phyloP scores from a whole-genome alignment of 352 stramenopile species.

The Discostella stelligera region DNA sequence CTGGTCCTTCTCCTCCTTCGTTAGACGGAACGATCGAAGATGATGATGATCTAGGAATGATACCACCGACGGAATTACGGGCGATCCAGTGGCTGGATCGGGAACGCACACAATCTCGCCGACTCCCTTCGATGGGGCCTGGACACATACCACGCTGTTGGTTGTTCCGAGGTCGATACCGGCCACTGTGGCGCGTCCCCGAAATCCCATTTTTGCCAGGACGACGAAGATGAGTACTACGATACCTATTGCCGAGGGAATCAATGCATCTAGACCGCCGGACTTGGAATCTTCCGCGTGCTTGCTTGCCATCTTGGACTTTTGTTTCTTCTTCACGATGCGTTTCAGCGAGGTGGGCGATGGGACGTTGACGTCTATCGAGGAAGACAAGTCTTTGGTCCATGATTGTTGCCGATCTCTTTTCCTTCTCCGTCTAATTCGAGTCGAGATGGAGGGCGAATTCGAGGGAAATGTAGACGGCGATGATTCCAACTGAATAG shows the following conservation, averaged over 20 bases:
- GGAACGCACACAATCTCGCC: conserved; percentile 74
- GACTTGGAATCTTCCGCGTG: conserved; percentile 60
- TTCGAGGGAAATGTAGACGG: not conserved
- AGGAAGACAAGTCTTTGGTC: conserved; percentile 13
- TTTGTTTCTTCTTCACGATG: conserved; percentile 52
- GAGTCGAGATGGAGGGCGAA: not conserved
- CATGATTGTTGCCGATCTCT: conserved; percentile 31
- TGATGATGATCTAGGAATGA: conserved; percentile 68
- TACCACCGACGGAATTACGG: conserved; percentile 78
- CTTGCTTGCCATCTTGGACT: conserved; percentile 54
- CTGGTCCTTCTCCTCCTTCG: conserved; percentile 39
- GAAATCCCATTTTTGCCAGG: conserved; percentile 80
- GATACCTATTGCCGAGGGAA: conserved; percentile 68
- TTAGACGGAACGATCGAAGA: conserved; percentile 25
- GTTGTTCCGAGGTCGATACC: conserved; percentile 88
- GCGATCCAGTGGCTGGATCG: conserved; percentile 64
- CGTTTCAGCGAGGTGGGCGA: conserved; percentile 13
- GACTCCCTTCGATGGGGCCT: conserved; percentile 63
- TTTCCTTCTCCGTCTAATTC: conserved; percentile 15
- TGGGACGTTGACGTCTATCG: not conserved
- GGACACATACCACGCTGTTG: conserved; percentile 84
- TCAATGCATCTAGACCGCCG: conserved; percentile 62
- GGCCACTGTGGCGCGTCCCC: conserved; percentile 76
- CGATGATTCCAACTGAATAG: not conserved
- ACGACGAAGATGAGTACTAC: conserved; percentile 58